These are phyloP conservation scores for Paecilomyces variotii DNA, from an alignment of 2,329 filamentous ascomycete species.

Conservation along the genomic window DNA sequence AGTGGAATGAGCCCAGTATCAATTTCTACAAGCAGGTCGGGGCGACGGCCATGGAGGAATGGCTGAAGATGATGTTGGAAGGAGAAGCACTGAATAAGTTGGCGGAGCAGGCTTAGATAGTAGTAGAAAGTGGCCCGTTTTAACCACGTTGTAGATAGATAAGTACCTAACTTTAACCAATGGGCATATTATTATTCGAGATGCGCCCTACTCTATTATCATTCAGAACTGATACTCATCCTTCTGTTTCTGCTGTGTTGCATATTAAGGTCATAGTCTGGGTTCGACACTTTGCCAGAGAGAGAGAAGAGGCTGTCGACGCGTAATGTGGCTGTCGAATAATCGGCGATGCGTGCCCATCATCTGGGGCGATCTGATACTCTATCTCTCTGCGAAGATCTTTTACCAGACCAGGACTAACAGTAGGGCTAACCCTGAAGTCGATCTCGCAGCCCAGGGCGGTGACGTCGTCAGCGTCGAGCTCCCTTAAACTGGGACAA, in stretches of 20 bases:
- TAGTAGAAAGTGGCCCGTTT: neutral
- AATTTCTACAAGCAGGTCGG: conserved; percentile 62
- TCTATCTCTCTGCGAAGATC: neutral
- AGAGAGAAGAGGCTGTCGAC: neutral
- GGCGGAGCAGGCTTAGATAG: conserved; percentile 17
- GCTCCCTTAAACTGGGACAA: neutral
- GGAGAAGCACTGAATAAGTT: conserved; percentile 35
- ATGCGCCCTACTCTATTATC: no score
- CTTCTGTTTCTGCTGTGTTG: neutral
- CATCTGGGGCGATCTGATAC: neutral
- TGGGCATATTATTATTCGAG: no score
- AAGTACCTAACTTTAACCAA: no score
- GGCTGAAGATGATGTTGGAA: conserved; percentile 44
- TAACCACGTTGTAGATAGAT: neutral
- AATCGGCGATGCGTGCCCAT: neutral
- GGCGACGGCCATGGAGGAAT: conserved; percentile 39
- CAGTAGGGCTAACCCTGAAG: neutral
- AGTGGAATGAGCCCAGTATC: conserved; percentile 88
- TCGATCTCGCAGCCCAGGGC: neutral
- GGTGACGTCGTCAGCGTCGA: neutral
- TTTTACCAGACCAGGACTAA: neutral
- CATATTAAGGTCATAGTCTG: no score
- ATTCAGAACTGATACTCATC: neutral
- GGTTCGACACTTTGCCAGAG: neutral
- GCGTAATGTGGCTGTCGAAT: neutral